Base-by-base conservation (phyloP, 2,329 filamentous ascomycete species). In the Ophiostoma montium region DNA sequence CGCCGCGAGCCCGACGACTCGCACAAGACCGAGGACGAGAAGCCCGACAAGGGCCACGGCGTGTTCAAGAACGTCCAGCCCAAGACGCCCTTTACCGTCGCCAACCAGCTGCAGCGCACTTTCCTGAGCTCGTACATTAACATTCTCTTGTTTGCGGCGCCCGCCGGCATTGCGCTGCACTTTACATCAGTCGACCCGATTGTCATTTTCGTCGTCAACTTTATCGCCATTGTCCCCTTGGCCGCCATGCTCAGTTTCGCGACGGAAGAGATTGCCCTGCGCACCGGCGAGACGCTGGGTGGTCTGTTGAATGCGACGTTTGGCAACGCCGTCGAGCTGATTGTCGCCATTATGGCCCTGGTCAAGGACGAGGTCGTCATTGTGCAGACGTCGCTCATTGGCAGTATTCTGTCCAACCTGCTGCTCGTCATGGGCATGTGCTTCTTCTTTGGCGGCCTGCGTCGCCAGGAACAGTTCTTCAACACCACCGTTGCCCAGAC, bases 401-500 rank as follows among this genome's bases (percentile, higher is more conserved):
- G 89, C 50, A 89, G 83, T 63, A 94, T 95, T 63, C 70, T 95
- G 19, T 95, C 88, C 38, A 95, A 95, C 62, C 65, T 96, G 51
- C 75, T 95, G 3, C 76, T 95, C 13, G 86, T 95, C 47, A 70
- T 95, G 70, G 89, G 87, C 50, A 94, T 89, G 79, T 92, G 82
- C 62, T 95, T 94, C 71, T 92, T 94, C 69, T 82, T 86, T 53
- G 88, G 86, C 46, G 87, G 87, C 4, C 63, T 94, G 57, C 81
- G 84, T 52, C 78, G 89, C 27, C 61, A 76, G 27, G 84, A 94
- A 62, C 90, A 95, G 63, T 82, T 78, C 63, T 96, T 95, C 75
- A 95, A 95, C 69, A 79, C 84, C 32, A 90, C 86, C 0, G 88
- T 95, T 7, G 89, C 89, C 0, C 88, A 95, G 63, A 95, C 89